Evolutionary conservation across 163 green algal genomes (phyloP).

Genomic region (Coccomyxa subellipsoidea): DNA sequence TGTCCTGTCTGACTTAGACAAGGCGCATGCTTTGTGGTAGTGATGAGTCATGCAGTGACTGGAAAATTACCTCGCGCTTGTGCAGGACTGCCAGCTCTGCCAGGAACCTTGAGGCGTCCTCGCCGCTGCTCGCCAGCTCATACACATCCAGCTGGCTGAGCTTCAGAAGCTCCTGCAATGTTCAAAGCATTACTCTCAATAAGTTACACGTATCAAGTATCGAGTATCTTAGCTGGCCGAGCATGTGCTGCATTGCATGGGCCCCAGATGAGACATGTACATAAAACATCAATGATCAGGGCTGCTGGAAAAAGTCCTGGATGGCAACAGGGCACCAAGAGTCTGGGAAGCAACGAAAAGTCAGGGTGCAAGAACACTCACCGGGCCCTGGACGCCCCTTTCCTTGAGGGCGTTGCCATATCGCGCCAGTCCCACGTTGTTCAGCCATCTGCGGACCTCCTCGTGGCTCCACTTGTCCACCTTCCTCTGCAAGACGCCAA

Average conservation of each 20-base stretch:
- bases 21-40: no score
- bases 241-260: no score
- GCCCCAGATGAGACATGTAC: no score
- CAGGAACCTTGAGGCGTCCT: conserved; percentile 25
- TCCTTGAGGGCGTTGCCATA: conserved; percentile 23
- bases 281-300: no score
- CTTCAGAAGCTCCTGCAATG: conserved; percentile 27
- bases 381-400: neutral
- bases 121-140: conserved; percentile 19
- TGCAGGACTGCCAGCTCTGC: conserved; percentile 21
- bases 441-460: conserved; percentile 25
- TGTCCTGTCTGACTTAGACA: no score
- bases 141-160: conserved; percentile 25
- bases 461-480: conserved; percentile 21
- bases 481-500: conserved; percentile 12
- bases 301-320: no score
- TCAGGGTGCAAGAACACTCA: neutral
- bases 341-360: no score
- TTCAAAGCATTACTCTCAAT: neutral
- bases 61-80: neutral
- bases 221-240: no score
- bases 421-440: neutral
- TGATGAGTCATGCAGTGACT: no score
- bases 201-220: no score
- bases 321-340: no score